Conservation (phyloP, 345 rosid genomes). For the Cardamine resedifolia region DNA sequence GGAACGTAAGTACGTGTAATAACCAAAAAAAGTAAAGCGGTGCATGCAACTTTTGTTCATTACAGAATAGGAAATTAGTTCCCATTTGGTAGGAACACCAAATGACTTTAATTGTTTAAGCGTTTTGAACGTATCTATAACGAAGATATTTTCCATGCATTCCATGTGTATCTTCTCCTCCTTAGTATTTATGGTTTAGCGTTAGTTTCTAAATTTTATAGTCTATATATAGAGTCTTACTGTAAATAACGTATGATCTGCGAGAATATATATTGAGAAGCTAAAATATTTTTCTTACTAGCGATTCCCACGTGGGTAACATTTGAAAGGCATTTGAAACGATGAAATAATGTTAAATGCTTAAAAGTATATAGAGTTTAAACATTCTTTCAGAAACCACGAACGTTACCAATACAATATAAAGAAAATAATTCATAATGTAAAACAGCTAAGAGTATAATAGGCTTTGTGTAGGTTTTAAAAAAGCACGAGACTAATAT, state of each 20-base stretch:
- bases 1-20: slow-evolving; percentile 35
- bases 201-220: slow-evolving; percentile 5
- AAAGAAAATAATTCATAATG: slow-evolving; percentile 16
- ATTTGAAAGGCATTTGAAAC: slow-evolving; percentile 27
- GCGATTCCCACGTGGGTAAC: slow-evolving; percentile 27
- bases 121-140: slow-evolving; percentile 27
- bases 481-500: background rate
- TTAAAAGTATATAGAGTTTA: slow-evolving; percentile 32
- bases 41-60: slow-evolving; percentile 33
- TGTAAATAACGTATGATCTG: background rate
- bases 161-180: slow-evolving; percentile 24
- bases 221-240: background rate
- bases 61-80: slow-evolving; percentile 35
- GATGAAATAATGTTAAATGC: slow-evolving; percentile 20
- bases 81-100: slow-evolving; percentile 33
- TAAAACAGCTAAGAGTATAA: slow-evolving; percentile 27
- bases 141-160: slow-evolving; percentile 21
- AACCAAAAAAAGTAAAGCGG: slow-evolving; percentile 9
- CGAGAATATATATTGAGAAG: slow-evolving; percentile 19
- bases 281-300: background rate
- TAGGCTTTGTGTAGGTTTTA: background rate
- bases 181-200: slow-evolving; percentile 1
- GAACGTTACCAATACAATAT: slow-evolving; percentile 24
- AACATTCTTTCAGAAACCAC: slow-evolving; percentile 33
- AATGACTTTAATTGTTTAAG: slow-evolving; percentile 6